Evolutionary conservation across 495 filamentous ascomycete species (phyloP), one percentile per base, ranked within the genome.

Genomic region (Tuber aestivum): DNA sequence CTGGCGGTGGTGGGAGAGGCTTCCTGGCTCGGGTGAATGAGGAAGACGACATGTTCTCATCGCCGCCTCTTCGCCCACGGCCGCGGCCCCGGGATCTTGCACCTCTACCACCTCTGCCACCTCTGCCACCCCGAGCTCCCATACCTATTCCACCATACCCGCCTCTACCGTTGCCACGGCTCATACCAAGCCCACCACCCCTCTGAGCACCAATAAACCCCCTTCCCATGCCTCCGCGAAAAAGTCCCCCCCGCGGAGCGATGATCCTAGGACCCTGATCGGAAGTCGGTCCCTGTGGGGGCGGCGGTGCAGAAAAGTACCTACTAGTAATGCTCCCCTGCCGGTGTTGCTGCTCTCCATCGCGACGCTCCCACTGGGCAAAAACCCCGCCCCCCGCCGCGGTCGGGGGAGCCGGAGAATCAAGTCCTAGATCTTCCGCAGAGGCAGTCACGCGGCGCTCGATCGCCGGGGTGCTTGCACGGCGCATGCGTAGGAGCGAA

Each of bases 61-160:
- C 56, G 27, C 35, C 56, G 27, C 27, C 56, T 20, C 56, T 44
- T 12, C 41, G 37, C 18, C 44, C 68, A 3, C 56, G 56, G 32
- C 74, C 41, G 9, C 75, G 74, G 40, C 76, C 56, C 3, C 72
- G 41, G 8, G 70, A 50, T 23, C 75, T 72, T 23, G 41, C 32
- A 4, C 75, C 76, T 77, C 41, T 61, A 44, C 61, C 76, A n/a
- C 40, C 70, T 21, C 77, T 61, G 41, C 74, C 40, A 9, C 40
- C 70, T n/a, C 77, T 27, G 5, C 74, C 41, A 12, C 75, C 42
- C 48, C 56, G 42, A 38, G 2, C 72, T 68, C 23, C 72, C 72
- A 50, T 41, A 38, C 16, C 72, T 56, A 41, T 69, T 23, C 41
- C 72, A 23, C 41, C n/a, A n/a, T n/a, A 74, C 18, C 32, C 69